These are phyloP conservation scores for Musa beccarii DNA, from an alignment of 176 grass and related monocot genomes.

Conservation along the genomic window DNA sequence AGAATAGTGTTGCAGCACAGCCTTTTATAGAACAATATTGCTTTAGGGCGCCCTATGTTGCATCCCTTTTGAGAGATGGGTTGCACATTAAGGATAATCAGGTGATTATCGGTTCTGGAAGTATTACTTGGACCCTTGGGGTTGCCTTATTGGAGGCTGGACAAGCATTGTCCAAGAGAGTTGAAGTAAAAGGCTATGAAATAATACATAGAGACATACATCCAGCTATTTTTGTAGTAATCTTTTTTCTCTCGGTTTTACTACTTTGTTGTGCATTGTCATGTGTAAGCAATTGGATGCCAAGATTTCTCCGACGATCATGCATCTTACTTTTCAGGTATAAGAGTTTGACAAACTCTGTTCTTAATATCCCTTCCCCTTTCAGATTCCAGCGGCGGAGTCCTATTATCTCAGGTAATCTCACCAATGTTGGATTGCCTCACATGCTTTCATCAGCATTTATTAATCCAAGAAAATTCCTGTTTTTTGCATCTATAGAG, in stretches of 20 bases:
- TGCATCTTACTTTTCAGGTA: slow-evolving; percentile 77
- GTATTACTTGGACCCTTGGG: slow-evolving; percentile 88
- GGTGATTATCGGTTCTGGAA: slow-evolving; percentile 76
- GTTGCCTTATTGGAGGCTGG: slow-evolving; percentile 84
- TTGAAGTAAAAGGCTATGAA: slow-evolving; percentile 61
- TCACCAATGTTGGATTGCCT: background rate
- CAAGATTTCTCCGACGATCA: slow-evolving; percentile 66
- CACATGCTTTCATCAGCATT: background rate
- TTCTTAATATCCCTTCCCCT: slow-evolving; percentile 43
- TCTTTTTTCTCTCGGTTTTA: slow-evolving; percentile 61
- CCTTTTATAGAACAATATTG: slow-evolving; percentile 96
- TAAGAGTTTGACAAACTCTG: slow-evolving; percentile 39
- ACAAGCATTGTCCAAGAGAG: slow-evolving; percentile 45
- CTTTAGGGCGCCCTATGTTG: slow-evolving; percentile 86
- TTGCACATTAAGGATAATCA: slow-evolving; percentile 78
- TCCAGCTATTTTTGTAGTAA: slow-evolving; percentile 55
- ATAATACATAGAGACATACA: slow-evolving; percentile 58
- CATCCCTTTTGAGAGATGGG: slow-evolving; percentile 79
- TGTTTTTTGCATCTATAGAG: too few species aligned
- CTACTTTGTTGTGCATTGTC: slow-evolving; percentile 59
- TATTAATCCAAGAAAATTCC: too few species aligned
- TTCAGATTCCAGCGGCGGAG: slow-evolving; percentile 83
- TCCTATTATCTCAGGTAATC: slow-evolving; percentile 65
- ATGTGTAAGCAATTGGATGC: slow-evolving; percentile 53
- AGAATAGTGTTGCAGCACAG: slow-evolving; percentile 74